These are phyloP conservation scores for Chalciporus sphaerocephalus DNA, from an alignment of 768 basidiomycete species.

Conservation along the genomic window DNA sequence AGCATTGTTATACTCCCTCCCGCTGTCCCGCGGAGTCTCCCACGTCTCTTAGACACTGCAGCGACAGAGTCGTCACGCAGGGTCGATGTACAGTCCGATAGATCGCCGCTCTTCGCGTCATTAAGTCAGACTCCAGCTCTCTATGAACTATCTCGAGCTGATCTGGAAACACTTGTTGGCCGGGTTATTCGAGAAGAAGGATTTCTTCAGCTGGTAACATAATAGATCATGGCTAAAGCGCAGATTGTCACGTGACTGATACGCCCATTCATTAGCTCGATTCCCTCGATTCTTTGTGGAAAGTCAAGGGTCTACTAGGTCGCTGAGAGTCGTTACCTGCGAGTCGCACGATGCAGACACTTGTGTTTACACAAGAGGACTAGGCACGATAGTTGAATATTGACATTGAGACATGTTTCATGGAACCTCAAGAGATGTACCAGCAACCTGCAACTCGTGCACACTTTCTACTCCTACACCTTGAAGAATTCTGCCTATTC, in stretches of 20 bases:
- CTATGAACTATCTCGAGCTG: conserved; percentile 48
- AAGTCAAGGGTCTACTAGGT: conserved; percentile 37
- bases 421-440: conserved; percentile 37
- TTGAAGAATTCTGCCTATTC: conserved; percentile 57
- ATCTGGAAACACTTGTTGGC: conserved; percentile 55
- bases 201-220: conserved; percentile 66
- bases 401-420: conserved; percentile 11
- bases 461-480: conserved; percentile 64
- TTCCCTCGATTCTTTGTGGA: conserved; percentile 51
- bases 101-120: conserved; percentile 32
- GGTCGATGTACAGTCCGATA: conserved; percentile 3
- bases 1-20: conserved; percentile 30
- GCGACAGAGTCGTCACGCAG: conserved; percentile 7
- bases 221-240: background rate
- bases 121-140: conserved; percentile 44
- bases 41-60: conserved; percentile 4
- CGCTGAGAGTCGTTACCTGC: conserved; percentile 9
- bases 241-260: conserved; percentile 10
- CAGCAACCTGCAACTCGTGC: conserved; percentile 60
- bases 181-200: conserved; percentile 71
- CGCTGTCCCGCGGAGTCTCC: conserved; percentile 21
- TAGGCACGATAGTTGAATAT: background rate
- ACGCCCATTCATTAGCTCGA: conserved; percentile 41
- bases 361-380: background rate
- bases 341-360: background rate